Conservation (phyloP, 352 stramenopile species). For the Pythium vanterpoolii region DNA sequence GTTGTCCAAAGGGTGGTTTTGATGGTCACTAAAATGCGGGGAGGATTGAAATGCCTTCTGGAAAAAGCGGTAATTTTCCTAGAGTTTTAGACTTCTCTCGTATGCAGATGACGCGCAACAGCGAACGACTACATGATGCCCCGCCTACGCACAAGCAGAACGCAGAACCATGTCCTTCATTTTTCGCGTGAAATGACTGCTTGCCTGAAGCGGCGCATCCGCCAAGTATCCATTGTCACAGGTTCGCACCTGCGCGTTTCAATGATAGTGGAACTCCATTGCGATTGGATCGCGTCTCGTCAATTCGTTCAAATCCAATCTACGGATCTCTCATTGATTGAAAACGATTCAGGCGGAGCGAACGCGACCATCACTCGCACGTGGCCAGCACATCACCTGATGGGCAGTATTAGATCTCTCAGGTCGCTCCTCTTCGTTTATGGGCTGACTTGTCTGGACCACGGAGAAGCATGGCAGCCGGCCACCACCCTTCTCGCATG, state of each 20-base stretch:
- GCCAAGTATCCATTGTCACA: conserved; percentile 11
- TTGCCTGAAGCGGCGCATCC: conserved; percentile 8
- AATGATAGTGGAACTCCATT: conserved; percentile 17
- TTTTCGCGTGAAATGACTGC: conserved; percentile 3
- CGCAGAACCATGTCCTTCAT: conserved; percentile 14
- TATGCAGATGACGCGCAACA: too few relatives aligned
- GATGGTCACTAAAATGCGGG: too few relatives aligned
- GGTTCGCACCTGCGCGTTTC: conserved; percentile 11
- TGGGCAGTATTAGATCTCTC: conserved; percentile 12
- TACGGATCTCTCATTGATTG: not conserved
- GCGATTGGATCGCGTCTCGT: not conserved
- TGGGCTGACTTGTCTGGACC: not conserved
- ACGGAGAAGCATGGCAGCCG: not conserved
- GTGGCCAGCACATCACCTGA: not conserved
- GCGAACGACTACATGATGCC: not conserved
- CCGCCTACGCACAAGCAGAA: conserved; percentile 13
- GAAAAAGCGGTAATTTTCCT: too few relatives aligned
- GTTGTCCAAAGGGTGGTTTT: too few relatives aligned
- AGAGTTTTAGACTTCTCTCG: too few relatives aligned
- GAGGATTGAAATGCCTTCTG: too few relatives aligned
- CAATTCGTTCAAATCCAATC: not conserved
- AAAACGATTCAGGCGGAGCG: not conserved
- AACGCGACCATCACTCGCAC: conserved; percentile 10
- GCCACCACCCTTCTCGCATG: not conserved
- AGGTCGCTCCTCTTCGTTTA: conserved; percentile 1